Percentiles rank a stretch among this genome's conserved stretches.
phyloP scores from a whole-genome alignment of 257 asterid genomes.

The Rauvolfia tetraphylla region DNA sequence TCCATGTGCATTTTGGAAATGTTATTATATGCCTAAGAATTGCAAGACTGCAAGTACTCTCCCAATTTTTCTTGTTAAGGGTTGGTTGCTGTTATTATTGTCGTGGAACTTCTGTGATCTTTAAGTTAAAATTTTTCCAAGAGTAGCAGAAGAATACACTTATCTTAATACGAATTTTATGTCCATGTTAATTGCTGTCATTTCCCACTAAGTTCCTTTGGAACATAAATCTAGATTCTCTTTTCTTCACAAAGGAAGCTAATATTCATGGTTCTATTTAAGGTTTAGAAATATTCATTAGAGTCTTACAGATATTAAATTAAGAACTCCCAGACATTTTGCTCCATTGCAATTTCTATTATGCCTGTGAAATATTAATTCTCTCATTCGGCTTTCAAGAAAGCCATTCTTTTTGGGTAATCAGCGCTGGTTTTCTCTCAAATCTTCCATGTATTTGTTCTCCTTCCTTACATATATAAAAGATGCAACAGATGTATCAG shows the following conservation, averaged over 20 bases:
- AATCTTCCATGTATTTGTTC: no score
- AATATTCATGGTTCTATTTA: background rate
- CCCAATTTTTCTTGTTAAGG: background rate
- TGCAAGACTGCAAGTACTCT: background rate
- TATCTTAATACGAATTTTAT: background rate
- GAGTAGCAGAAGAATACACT: background rate
- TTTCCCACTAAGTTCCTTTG: background rate
- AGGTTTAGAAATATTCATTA: background rate
- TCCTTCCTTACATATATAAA: background rate
- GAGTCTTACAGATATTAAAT: background rate
- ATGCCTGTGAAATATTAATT: background rate
- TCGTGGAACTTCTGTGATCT: background rate
- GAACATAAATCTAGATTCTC: background rate
- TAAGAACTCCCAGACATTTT: background rate
- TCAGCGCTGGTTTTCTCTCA: no score
- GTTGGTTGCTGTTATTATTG: no score
- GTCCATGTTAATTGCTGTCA: background rate
- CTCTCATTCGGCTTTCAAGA: background rate
- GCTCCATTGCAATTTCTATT: background rate
- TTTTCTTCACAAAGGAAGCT: background rate
- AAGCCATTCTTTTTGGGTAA: background rate
- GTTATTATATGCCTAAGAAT: background rate
- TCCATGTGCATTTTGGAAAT: background rate
- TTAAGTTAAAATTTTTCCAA: background rate
- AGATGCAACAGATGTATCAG: background rate